A percentile compares a stretch with the other conserved stretches of the same genome.
Conservation (phyloP, 805 yeast genomes). For the Schwanniomyces occidentalis region DNA sequence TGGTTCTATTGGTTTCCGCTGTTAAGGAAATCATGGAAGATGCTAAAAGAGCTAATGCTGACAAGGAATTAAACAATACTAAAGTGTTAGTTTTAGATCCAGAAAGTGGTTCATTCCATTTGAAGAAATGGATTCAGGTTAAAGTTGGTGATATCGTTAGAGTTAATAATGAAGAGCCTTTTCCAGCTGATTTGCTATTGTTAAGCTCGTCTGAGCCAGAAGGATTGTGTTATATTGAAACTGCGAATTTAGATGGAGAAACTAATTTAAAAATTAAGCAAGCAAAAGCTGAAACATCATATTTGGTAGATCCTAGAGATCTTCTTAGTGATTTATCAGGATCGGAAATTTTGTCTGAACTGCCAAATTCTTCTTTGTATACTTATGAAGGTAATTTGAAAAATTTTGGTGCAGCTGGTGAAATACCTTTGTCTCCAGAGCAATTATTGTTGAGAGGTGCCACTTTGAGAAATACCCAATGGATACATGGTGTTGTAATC, state of each 20-base stretch:
- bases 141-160: slow-evolving; percentile 88
- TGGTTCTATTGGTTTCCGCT: slow-evolving; percentile 89
- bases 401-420: slow-evolving; percentile 50
- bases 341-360: slow-evolving; percentile 69
- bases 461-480: slow-evolving; percentile 86
- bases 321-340: slow-evolving; percentile 32
- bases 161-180: slow-evolving; percentile 81
- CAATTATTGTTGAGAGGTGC: slow-evolving; percentile 95
- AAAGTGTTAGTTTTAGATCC: slow-evolving; percentile 64
- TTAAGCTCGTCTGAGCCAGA: slow-evolving; percentile 96
- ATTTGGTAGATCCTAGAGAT: slow-evolving; percentile 64
- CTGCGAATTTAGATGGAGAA: slow-evolving; percentile 97
- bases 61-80: slow-evolving; percentile 83
- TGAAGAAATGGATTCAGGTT: slow-evolving; percentile 81
- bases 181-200: slow-evolving; percentile 90
- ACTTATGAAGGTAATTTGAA: slow-evolving; percentile 89
- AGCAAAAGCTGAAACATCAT: slow-evolving; percentile 74
- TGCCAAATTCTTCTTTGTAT: slow-evolving; percentile 89
- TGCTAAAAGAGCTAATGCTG: slow-evolving; percentile 82
- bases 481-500: slow-evolving; percentile 91
- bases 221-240: slow-evolving; percentile 95
- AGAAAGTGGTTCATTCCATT: slow-evolving; percentile 58
- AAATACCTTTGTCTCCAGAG: slow-evolving; percentile 80
- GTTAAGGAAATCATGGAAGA: slow-evolving; percentile 91
- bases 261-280: slow-evolving; percentile 96